Conservation (phyloP, 768 basidiomycete genomes). For the Kwoniella mangroviensis region DNA sequence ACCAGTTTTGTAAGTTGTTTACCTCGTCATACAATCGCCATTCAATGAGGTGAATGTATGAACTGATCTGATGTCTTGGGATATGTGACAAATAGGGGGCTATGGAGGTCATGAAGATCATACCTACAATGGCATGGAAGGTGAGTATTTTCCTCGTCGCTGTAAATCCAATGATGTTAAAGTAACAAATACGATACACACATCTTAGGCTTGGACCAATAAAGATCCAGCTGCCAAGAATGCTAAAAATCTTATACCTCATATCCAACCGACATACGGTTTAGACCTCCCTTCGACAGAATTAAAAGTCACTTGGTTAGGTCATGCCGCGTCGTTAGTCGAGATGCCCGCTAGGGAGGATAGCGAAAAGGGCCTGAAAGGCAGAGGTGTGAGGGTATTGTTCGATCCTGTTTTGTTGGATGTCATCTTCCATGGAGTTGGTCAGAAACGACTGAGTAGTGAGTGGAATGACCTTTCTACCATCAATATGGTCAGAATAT, state of each 20-base stretch:
- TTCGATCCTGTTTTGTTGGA: conserved; percentile 57
- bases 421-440: conserved; percentile 49
- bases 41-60: background rate
- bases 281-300: conserved; percentile 6
- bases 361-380: conserved; percentile 3
- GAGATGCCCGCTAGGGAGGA: conserved; percentile 33
- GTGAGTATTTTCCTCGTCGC: background rate
- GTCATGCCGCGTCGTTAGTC: conserved; percentile 58
- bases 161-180: background rate
- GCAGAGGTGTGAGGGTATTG: conserved; percentile 54
- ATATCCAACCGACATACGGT: conserved; percentile 39
- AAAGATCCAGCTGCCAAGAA: conserved; percentile 22
- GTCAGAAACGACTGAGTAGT: conserved; percentile 36
- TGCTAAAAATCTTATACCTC: conserved; percentile 30
- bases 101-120: background rate
- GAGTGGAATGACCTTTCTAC: conserved; percentile 9
- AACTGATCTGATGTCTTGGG: background rate
- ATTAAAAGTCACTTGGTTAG: conserved; percentile 49
- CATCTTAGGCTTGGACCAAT: background rate
- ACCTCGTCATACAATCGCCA: background rate
- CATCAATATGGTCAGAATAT: too few species aligned
- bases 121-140: conserved; percentile 13
- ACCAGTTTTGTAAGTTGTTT: conserved; percentile 25
- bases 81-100: background rate
- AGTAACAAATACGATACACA: background rate